Evolutionary conservation across 768 basidiomycete genomes (phyloP).

Genomic region (Favolaschia claudopus): DNA sequence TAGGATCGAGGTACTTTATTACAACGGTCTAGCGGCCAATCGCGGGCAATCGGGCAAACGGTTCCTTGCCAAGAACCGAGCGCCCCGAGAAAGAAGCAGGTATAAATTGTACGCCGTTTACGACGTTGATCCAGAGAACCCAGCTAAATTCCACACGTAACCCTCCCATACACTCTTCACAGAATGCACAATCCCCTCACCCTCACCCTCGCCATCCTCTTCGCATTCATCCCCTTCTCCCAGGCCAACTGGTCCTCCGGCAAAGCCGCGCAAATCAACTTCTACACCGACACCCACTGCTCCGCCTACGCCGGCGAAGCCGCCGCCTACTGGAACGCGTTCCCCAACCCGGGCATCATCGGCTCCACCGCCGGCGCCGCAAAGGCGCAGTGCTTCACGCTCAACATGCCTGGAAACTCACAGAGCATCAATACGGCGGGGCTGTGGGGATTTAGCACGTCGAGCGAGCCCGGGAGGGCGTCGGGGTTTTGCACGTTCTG

Average conservation of each 20-base stretch:
- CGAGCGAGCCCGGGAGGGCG: background rate
- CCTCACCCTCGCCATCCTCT: background rate
- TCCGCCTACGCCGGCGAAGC: background rate
- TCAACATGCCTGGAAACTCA: background rate
- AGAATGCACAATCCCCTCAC: background rate
- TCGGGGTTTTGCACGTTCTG: background rate
- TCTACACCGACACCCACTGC: background rate
- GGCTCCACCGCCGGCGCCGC: background rate
- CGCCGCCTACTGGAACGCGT: background rate
- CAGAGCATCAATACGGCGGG: background rate
- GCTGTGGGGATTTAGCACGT: background rate
- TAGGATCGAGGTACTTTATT: too few relatives aligned
- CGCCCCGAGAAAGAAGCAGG: too few relatives aligned
- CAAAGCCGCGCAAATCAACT: constrained; percentile 13
- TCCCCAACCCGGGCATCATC: background rate
- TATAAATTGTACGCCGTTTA: too few relatives aligned
- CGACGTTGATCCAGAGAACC: too few relatives aligned
- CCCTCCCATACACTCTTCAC: too few relatives aligned
- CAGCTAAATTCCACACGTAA: too few relatives aligned
- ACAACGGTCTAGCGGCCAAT: too few relatives aligned
- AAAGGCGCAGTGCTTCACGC: background rate
- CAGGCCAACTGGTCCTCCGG: background rate
- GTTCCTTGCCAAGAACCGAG: too few relatives aligned
- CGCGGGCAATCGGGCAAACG: too few relatives aligned
- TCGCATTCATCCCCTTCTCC: background rate